These are phyloP conservation scores for Fusarium pilosicola DNA, from an alignment of 2,329 filamentous ascomycete genomes.

Conservation along the genomic window DNA sequence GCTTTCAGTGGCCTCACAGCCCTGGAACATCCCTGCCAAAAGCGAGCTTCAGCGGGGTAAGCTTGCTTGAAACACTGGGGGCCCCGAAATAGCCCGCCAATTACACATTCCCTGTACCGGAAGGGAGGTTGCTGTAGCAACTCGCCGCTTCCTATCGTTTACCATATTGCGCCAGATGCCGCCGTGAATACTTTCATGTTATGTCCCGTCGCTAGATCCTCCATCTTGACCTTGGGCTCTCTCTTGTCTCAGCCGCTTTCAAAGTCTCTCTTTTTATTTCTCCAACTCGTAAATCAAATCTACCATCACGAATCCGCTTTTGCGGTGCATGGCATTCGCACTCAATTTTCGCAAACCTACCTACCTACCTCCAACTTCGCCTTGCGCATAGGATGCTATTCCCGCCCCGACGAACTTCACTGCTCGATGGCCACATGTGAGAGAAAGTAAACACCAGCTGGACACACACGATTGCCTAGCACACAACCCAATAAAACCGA, in stretches of 20 bases:
- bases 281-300: slow-evolving; percentile 11
- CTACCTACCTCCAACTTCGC: slow-evolving; percentile 15
- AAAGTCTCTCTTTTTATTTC: slow-evolving; percentile 31
- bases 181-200: slow-evolving; percentile 40
- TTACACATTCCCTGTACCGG: slow-evolving; percentile 1
- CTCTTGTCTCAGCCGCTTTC: slow-evolving; percentile 38
- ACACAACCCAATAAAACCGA: slow-evolving; percentile 27
- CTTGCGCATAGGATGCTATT: slow-evolving; percentile 42
- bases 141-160: slow-evolving; percentile 17
- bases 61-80: slow-evolving; percentile 38
- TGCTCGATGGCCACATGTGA: slow-evolving; percentile 42
- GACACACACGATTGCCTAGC: slow-evolving; percentile 23
- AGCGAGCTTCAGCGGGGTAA: slow-evolving; percentile 43
- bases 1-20: slow-evolving; percentile 34
- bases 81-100: slow-evolving; percentile 38
- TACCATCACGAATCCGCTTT: slow-evolving; percentile 18
- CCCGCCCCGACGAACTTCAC: slow-evolving; percentile 36
- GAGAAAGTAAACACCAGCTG: slow-evolving; percentile 44
- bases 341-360: slow-evolving; percentile 7
- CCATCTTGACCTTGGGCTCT: slow-evolving; percentile 8
- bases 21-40: slow-evolving; percentile 26
- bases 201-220: slow-evolving; percentile 13
- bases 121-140: slow-evolving; percentile 40
- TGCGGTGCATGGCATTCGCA: slow-evolving; percentile 29
- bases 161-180: slow-evolving; percentile 2